Percentiles rank a stretch among this genome's conserved stretches.
These are phyloP conservation scores for Prunus kanzakura DNA, from an alignment of 306 rosid genomes.

Conservation along the genomic window DNA sequence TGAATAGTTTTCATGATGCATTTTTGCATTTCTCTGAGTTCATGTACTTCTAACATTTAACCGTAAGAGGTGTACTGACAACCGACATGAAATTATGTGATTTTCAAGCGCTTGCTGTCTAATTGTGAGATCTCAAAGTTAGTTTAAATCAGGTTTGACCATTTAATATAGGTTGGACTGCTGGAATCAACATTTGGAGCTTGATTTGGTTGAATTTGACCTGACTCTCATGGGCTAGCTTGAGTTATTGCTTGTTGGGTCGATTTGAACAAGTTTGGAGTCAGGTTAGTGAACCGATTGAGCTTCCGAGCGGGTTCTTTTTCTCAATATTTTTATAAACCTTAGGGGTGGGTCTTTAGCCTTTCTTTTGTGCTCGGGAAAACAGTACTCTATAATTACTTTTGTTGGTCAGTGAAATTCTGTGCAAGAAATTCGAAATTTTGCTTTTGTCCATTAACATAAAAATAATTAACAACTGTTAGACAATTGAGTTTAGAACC, in stretches of 20 bases:
- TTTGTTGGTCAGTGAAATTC: background rate
- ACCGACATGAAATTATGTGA: background rate
- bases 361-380: background rate
- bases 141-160: slow-evolving; percentile 18
- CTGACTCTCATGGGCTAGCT: slow-evolving; percentile 7
- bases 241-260: slow-evolving; percentile 28
- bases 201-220: slow-evolving; percentile 18
- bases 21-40: background rate
- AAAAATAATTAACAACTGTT: background rate
- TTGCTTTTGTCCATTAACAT: background rate
- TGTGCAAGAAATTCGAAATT: background rate
- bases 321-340: background rate
- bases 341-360: background rate
- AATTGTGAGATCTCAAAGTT: slow-evolving; percentile 8
- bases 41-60: background rate
- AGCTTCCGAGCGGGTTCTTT: slow-evolving; percentile 9
- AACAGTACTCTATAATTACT: background rate
- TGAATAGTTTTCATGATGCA: slow-evolving; percentile 10
- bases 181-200: slow-evolving; percentile 29
- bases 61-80: background rate
- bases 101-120: background rate
- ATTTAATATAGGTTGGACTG: slow-evolving; percentile 14
- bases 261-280: slow-evolving; percentile 23
- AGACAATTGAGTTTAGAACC: background rate
- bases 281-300: slow-evolving; percentile 24